Percentiles rank a stretch among this genome's conserved stretches.
Conservation (phyloP, 2,329 filamentous ascomycete genomes). For the Myrmaecium sp. region DNA sequence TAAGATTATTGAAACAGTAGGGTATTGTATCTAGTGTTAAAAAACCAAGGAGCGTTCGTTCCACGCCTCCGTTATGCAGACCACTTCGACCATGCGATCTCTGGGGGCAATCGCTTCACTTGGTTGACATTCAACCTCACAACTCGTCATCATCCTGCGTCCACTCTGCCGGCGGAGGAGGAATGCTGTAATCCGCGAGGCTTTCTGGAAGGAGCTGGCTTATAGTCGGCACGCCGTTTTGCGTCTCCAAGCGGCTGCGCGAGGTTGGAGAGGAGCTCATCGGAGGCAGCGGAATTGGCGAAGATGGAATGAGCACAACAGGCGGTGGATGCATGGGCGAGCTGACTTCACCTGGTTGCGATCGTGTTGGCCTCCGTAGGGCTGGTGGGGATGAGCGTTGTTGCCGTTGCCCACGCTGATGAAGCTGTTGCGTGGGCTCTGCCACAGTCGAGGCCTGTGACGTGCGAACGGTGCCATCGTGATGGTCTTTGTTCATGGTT, state of each 20-base stretch:
- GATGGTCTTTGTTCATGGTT: neutral
- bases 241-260: neutral
- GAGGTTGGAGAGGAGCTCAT: no score
- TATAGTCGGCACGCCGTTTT: conserved; percentile 1
- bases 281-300: no score
- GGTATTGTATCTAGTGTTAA: no score
- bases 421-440: neutral
- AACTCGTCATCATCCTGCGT: conserved; percentile 1
- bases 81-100: conserved; percentile 3
- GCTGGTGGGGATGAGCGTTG: no score
- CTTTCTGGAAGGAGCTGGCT: conserved; percentile 2
- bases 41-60: no score
- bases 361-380: no score
- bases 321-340: no score
- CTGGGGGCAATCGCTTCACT: conserved; percentile 1
- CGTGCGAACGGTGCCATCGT: no score
- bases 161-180: conserved; percentile 1
- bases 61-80: conserved; percentile 3
- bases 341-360: no score
- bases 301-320: no score
- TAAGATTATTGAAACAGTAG: no score
- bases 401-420: no score
- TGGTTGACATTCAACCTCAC: neutral
- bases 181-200: conserved; percentile 1
- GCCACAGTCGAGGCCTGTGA: conserved; percentile 2